Base-by-base conservation (phyloP, 1,284 basidiomycete species). In the Hymenochaete sp. region DNA sequence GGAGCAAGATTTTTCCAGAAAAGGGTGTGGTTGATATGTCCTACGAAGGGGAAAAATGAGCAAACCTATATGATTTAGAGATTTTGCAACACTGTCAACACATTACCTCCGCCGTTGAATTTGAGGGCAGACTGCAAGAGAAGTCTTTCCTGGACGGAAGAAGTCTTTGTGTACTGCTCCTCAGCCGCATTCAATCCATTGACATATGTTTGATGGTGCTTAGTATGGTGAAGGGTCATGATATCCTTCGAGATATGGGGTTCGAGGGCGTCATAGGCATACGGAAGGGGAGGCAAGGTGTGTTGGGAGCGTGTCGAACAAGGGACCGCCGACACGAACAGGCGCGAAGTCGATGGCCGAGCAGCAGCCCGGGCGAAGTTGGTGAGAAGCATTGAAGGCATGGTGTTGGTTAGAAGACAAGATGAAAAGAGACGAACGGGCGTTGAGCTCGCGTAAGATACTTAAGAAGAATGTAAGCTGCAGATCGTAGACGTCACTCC, bases 1-100 rank as follows among this genome's bases (percentile, higher is more conserved):
- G 82, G 72, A 1, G 90, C 84, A 55, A 97, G 79, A 70, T 96
- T 98, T 68, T 85, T 92, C 96, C 95, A 98, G 76, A 98, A 98
- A 45, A 98, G 77, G 35, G 92, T 82, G 64, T 92, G 90, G 66
- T 92, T 92, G 62, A 90, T 87, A 59, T 90, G 86, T 5, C 86
- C 84, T 86, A 51, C 26, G 32, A 42, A 31, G 13, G 39, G 32
- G 14, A 26, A 35, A n/a, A 7, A 10, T 32, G 9, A 19, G 22
- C n/a, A 6, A 19, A 8, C 29, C 11, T 31, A 10, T 31, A 45
- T 42, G 29, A 44, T 16, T 27, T n/a, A 27, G 13, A 21, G 2
- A n/a, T 40, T 36, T 24, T 40, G 43, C 19, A 35, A 5, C 5
- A 5, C 14, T 16, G 13, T 5, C 21, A n/a, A 35, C 13, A 63